phyloP scores from a whole-genome alignment of 2,329 filamentous ascomycete genomes.

The Ilyonectria robusta region DNA sequence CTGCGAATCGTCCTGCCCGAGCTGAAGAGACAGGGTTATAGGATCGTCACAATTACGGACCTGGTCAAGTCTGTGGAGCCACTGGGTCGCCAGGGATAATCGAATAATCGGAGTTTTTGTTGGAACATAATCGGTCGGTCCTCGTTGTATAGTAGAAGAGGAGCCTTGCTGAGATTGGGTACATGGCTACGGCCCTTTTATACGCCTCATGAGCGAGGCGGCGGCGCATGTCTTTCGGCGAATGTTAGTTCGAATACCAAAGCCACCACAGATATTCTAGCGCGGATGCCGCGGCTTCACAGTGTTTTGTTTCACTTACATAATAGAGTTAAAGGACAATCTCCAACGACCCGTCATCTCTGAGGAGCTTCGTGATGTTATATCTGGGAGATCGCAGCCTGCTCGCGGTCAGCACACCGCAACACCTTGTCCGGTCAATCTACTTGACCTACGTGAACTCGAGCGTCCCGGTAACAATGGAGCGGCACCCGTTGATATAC shows the following conservation, averaged over 20 bases:
- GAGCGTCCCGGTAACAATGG: constrained; percentile 51
- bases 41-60: constrained; percentile 78
- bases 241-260: constrained; percentile 5
- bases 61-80: constrained; percentile 64
- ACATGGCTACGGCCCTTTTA: constrained; percentile 11
- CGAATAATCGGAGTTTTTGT: neutral
- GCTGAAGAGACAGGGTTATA: constrained; percentile 78
- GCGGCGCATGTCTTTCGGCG: constrained; percentile 13
- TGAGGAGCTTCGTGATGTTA: constrained; percentile 47
- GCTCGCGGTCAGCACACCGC: constrained; percentile 27
- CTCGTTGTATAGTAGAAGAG: constrained; percentile 9
- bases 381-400: constrained; percentile 54
- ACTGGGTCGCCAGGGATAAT: constrained; percentile 41
- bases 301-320: constrained; percentile 10
- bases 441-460: constrained; percentile 50
- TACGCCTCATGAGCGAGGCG: constrained; percentile 3
- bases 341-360: constrained; percentile 52
- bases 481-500: constrained; percentile 51
- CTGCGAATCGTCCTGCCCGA: constrained; percentile 79
- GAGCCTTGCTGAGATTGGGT: constrained; percentile 4
- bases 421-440: neutral
- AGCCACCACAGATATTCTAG: neutral
- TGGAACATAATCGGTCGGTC: constrained; percentile 3
- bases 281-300: neutral
- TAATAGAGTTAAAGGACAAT: constrained; percentile 46